Percentiles rank a stretch among this genome's conserved stretches.
These are phyloP conservation scores for Malassezia furfur DNA, from an alignment of 1,284 basidiomycete genomes.

Conservation along the genomic window DNA sequence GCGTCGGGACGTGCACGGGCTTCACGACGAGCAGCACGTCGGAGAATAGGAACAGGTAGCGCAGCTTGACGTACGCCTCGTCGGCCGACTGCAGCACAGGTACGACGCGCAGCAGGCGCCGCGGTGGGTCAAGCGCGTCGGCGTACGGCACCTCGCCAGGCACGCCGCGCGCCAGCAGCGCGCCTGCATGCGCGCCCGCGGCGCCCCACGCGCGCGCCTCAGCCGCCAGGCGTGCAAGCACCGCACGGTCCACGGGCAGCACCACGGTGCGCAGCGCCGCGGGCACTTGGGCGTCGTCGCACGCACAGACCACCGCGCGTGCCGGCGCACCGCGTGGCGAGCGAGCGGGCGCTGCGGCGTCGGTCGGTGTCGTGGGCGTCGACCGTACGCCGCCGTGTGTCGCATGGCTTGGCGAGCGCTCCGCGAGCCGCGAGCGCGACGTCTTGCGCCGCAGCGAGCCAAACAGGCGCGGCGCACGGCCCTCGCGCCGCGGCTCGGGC, in stretches of 20 bases:
- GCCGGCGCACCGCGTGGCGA: neutral
- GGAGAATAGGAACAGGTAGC: constrained; percentile 87
- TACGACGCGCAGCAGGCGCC: constrained; percentile 71
- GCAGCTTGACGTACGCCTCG: constrained; percentile 84
- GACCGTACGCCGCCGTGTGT: neutral
- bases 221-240: constrained; percentile 33
- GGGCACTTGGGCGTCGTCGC: neutral
- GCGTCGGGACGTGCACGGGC: constrained; percentile 50
- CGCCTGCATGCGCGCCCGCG: neutral
- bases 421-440: constrained; percentile 6
- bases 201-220: constrained; percentile 19
- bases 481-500: neutral
- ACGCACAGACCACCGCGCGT: neutral
- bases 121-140: constrained; percentile 62
- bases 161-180: constrained; percentile 3
- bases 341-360: too few species aligned
- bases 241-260: constrained; percentile 24
- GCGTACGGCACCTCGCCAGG: constrained; percentile 8
- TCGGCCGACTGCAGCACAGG: constrained; percentile 89
- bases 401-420: neutral
- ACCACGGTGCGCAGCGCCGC: neutral
- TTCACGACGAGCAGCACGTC: constrained; percentile 76
- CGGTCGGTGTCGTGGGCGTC: too few species aligned
- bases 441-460: constrained; percentile 21
- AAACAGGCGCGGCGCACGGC: constrained; percentile 10